phyloP scores from a whole-genome alignment of 2,329 filamentous ascomycete genomes.

The Gliomastix tumulicola region DNA sequence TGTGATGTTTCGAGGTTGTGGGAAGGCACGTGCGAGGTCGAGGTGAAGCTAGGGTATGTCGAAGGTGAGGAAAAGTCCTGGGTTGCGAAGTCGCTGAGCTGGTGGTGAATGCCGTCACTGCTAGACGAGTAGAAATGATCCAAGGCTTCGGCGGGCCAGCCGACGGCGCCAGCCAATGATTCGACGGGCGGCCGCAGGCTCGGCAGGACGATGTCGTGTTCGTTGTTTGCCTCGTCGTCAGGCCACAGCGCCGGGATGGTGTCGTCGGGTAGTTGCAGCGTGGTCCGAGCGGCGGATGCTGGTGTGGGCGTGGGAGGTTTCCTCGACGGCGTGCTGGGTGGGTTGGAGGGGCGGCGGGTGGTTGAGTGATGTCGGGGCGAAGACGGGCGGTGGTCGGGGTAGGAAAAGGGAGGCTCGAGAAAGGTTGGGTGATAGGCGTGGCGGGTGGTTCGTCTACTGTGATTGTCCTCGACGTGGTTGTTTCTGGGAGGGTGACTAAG shows the following conservation, averaged over 20 bases:
- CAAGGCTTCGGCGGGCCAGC: constrained; percentile 2
- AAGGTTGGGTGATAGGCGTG: not conserved
- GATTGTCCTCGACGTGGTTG: no score
- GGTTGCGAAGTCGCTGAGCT: constrained; percentile 16
- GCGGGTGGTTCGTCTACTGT: no score
- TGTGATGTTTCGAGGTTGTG: no score
- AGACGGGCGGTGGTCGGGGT: not conserved
- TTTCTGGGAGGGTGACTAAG: no score
- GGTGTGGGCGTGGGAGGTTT: no score
- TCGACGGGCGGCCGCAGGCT: constrained; percentile 1
- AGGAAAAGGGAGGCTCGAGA: constrained; percentile 1
- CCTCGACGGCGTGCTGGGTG: no score
- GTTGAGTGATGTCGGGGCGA: constrained; percentile 2
- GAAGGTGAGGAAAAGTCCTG: constrained; percentile 27
- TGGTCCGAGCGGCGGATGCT: no score
- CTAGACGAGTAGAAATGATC: not conserved
- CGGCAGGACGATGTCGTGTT: not conserved
- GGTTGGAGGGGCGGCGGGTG: not conserved
- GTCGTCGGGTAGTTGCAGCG: constrained; percentile 5
- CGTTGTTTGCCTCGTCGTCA: not conserved
- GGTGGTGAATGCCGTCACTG: constrained; percentile 14
- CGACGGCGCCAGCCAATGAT: constrained; percentile 1
- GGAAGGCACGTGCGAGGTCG: no score
- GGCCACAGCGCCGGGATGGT: no score
- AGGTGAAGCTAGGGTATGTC: constrained; percentile 22